These are phyloP conservation scores for Colletotrichum sp. DNA, from an alignment of 2,329 filamentous ascomycete genomes.

Conservation along the genomic window DNA sequence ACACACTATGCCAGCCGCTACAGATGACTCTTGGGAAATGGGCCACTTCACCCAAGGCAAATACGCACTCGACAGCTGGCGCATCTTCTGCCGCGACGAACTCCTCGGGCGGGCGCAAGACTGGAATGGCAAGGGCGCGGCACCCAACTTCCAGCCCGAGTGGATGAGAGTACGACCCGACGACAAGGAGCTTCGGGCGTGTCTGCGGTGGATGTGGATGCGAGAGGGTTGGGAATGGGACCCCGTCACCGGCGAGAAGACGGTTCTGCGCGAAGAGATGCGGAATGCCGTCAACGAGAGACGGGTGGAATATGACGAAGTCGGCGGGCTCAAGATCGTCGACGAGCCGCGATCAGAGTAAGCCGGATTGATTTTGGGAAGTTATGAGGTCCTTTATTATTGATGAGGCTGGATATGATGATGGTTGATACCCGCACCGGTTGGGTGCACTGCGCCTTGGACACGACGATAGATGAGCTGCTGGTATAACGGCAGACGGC, in stretches of 20 bases:
- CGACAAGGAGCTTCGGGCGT: conserved; percentile 91
- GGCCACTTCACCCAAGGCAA: conserved; percentile 82
- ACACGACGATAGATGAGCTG: not conserved
- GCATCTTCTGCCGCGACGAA: conserved; percentile 88
- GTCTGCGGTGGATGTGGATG: conserved; percentile 90
- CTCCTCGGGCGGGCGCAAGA: conserved; percentile 69
- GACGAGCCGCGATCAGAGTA: not conserved
- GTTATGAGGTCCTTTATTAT: not conserved
- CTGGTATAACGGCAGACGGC: not conserved
- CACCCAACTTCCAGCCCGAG: conserved; percentile 74
- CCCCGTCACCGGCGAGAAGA: conserved; percentile 69
- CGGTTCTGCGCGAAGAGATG: conserved; percentile 57
- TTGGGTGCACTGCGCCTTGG: not conserved
- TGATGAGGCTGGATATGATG: not conserved
- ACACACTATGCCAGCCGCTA: conserved; percentile 4
- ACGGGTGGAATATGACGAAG: conserved; percentile 60
- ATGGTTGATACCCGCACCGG: conserved; percentile 14
- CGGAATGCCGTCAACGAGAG: conserved; percentile 62
- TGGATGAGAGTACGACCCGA: conserved; percentile 86
- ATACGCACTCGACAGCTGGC: conserved; percentile 89
- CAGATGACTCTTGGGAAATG: conserved; percentile 75
- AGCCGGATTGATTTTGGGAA: not conserved
- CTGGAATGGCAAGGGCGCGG: conserved; percentile 66
- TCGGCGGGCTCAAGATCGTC: conserved; percentile 49
- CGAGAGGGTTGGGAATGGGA: conserved; percentile 86